Conservation (phyloP, 495 filamentous ascomycete genomes). For the Talaromyces adpressus region DNA sequence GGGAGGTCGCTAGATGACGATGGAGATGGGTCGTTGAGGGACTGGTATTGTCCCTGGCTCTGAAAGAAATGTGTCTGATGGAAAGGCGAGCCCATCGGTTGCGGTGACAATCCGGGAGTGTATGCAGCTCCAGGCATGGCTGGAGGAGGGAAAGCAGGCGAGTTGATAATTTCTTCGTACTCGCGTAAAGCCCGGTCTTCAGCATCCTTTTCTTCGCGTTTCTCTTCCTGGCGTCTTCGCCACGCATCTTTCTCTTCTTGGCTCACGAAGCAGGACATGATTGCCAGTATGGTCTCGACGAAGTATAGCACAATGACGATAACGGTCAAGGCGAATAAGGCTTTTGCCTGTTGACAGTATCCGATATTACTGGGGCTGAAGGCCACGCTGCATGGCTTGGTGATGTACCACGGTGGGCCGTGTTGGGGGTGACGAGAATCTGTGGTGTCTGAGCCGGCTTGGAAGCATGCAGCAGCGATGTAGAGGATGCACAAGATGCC, state of each 20-base stretch:
- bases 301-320: slow-evolving; percentile 56
- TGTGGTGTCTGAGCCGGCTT: slow-evolving; percentile 73
- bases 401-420: slow-evolving; percentile 76
- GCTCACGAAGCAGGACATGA: slow-evolving; percentile 58
- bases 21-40: slow-evolving; percentile 1
- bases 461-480: slow-evolving; percentile 58
- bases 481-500: slow-evolving; percentile 54
- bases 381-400: slow-evolving; percentile 66
- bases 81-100: not conserved
- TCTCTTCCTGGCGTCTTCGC: slow-evolving; percentile 31
- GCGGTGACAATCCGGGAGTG: not conserved
- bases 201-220: slow-evolving; percentile 33
- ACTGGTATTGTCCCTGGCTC: not conserved
- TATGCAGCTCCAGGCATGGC: not conserved
- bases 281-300: slow-evolving; percentile 45
- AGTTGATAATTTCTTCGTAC: slow-evolving; percentile 36
- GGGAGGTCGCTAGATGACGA: slow-evolving; percentile 30
- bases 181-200: slow-evolving; percentile 15
- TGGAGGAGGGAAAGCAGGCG: slow-evolving; percentile 24
- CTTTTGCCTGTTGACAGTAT: slow-evolving; percentile 73
- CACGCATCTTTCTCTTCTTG: slow-evolving; percentile 28
- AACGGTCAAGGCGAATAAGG: slow-evolving; percentile 61
- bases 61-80: slow-evolving; percentile 3
- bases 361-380: slow-evolving; percentile 42
- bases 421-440: slow-evolving; percentile 63